Evolutionary conservation across 805 yeast species (phyloP), one percentile per base, ranked within the genome.

Genomic region (Metschnikowia santaceciliae): DNA sequence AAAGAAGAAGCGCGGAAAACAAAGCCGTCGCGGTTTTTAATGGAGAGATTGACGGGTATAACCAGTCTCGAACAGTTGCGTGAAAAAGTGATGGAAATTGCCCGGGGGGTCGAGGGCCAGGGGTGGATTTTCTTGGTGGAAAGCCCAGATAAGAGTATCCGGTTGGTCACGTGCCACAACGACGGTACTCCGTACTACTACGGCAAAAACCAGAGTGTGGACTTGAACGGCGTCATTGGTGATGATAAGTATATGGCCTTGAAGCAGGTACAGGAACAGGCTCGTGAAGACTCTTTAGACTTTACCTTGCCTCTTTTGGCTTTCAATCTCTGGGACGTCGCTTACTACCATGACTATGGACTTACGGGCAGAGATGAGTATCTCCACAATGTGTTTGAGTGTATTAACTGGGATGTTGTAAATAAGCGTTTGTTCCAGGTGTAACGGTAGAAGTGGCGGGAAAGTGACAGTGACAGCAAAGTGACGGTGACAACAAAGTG

Each of bases 311-410:
- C 94, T 6, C 70, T 94, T 42, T 76, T 94, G 57, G 87, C 83
- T 46, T 76, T 90, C 56, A 89, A 84, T 68, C 77, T 87, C 58
- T 91, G 97, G 96, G 96, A 92, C 66, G 81, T 83, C 56, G 89
- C 96, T n/a, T 94, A 85, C 67, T 61, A 90, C 42, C 72, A 79
- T 26, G 98, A 94, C 68, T 92, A 85, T 69, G 96, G 97, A 43
- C 77, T 88, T 47, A 73, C 68, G 47, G 95, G 94, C 22, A 86
- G 85, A 71, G 74, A 79, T 41, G 74, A 78, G 48, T 94, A 87
- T 68, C 77, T 94, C 57, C 80, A 80, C 54, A 84, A 84, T 55
- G 83, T 84, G 62, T 84, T 96, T 83, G 79, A 83, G 47, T 77
- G 89, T 57, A 78, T 91, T 53, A 84, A 92, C 70, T 94, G 99